A percentile compares a stretch with the other conserved stretches of the same genome.
These are phyloP conservation scores for Sambucus nigra DNA, from an alignment of 129 eudicot genomes.

Conservation along the genomic window DNA sequence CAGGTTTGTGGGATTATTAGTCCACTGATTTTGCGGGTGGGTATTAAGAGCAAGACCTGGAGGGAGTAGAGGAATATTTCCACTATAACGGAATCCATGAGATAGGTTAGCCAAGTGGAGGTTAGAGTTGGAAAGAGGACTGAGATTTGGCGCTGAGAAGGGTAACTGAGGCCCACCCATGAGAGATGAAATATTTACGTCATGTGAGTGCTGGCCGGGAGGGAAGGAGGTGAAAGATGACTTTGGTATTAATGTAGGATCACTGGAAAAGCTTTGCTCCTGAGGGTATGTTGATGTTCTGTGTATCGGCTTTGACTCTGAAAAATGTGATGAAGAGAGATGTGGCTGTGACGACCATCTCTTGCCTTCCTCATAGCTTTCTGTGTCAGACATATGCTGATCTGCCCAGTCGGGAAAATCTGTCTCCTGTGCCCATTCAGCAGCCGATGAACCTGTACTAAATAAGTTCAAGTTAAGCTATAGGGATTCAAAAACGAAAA, in stretches of 20 bases:
- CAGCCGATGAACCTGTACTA: constrained; percentile 78
- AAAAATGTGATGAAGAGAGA: constrained; percentile 23
- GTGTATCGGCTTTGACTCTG: constrained; percentile 55
- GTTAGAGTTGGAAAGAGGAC: constrained; percentile 41
- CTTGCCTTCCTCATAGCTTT: constrained; percentile 49
- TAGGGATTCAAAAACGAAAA: background rate
- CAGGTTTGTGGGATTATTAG: constrained; percentile 32
- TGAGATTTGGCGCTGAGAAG: constrained; percentile 37
- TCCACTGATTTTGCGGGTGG: constrained; percentile 60
- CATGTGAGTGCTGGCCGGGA: constrained; percentile 50
- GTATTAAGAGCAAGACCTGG: constrained; percentile 34
- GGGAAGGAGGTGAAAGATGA: constrained; percentile 77
- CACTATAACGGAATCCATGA: constrained; percentile 36
- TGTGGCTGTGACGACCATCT: constrained; percentile 93
- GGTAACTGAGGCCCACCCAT: constrained; percentile 47
- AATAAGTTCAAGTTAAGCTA: background rate
- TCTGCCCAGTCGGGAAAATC: constrained; percentile 74
- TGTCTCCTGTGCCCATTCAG: constrained; percentile 75
- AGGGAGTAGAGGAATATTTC: constrained; percentile 34
- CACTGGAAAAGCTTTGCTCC: constrained; percentile 49
- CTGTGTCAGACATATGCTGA: constrained; percentile 57
- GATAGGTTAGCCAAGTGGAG: constrained; percentile 45
- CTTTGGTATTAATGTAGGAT: constrained; percentile 52
- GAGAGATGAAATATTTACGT: constrained; percentile 26
- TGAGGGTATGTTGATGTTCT: constrained; percentile 84